Base-by-base conservation (phyloP, 352 stramenopile species). In the Phytophthora capsici region DNA sequence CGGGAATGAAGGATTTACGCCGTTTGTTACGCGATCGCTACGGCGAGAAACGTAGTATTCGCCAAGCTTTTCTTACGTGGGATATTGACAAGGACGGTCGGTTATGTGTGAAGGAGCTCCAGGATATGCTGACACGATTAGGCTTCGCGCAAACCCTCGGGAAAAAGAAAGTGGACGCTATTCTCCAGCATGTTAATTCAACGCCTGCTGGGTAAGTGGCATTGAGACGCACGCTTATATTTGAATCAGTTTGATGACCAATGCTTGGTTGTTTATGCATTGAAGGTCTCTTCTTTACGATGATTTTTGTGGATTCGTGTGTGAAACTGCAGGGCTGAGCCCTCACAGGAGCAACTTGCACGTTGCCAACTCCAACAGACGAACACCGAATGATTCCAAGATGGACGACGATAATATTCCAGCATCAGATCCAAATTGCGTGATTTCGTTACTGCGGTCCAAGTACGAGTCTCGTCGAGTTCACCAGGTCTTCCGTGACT, bases 1-100 rank as follows among this genome's bases (percentile, higher is more conserved):
- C 38, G 4, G 66, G 72, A 13, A 47, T 87, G 16, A 43, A 57
- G 0, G 70, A 84, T 37, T 83, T 89, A 51, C 70, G 67, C 9
- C 37, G 37, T 9, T 49, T 89, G 28, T 46, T 89, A 22, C 78
- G 62, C 3, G 80, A 89, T n/a, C 78, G 77, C 3, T 89, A 88
- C 52, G 69, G 83, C 8, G 80, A 81, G 23, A 89, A 86, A 36
- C 76, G 80, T 4, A 86, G 76, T 30, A 48, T 86, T 17, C 80
- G 78, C 6, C 51, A 69, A 25, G 78, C 78, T 36, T 89, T 89
- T 66, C 71, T 81, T 25, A 85, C 77, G 23, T 89, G 80, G 78
- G 78, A 89, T 37, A 69, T 63, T 12, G 64, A 88, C 57, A 88
- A 82, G 68, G 78, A 89, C 54, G 80, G 78, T 6, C 63, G 66